Evolutionary conservation across 2,329 filamentous ascomycete genomes (phyloP), one percentile per base, ranked within the genome.

Genomic region (Alternaria sp.): DNA sequence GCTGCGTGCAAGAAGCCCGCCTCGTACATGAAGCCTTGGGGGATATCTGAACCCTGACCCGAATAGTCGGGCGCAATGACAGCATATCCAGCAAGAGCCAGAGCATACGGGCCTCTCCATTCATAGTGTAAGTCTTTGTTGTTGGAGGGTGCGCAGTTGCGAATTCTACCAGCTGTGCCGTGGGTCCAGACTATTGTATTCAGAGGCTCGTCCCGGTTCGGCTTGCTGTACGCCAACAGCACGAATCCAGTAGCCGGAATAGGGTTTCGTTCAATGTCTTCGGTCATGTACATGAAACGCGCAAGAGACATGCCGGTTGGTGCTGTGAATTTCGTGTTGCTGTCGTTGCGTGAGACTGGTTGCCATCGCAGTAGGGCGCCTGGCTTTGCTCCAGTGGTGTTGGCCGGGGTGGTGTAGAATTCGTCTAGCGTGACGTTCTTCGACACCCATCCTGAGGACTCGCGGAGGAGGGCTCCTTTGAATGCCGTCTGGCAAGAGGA

Each of bases 81-180:
- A 12, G 69, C 70, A 36, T 72, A 71, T 13, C 69, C 69, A 19
- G 65, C 64, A 23, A 46, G 46, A 21, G 67, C 69, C 11, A 73
- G 49, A 23, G 59, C 57, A 45, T 62, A 73, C 4, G 67, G 64
- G 4, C 68, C 68, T 21, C 59, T 49, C 66, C 69, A 73, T 43
- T 71, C 71, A 28, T 73, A 72, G 58, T 71, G 72, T 4, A 73
- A 44, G 28, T 71, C 64, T 21, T 67, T 69, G 50, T 72, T 62
- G 45, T 72, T 69, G 2, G 65, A 68, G 13, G 67, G 67, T 19
- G 65, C 66, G 59, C 30, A 36, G 30, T 36, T 36, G 0, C 30
- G 30, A 36, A 36, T 36, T 36, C 30, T 36, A 36, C 30, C 30
- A 36, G 30, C 30, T 36, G 30, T 36, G 30, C 30, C 30, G 7